phyloP scores from a whole-genome alignment of 306 rosid genomes.

The Malus sylvestris region DNA sequence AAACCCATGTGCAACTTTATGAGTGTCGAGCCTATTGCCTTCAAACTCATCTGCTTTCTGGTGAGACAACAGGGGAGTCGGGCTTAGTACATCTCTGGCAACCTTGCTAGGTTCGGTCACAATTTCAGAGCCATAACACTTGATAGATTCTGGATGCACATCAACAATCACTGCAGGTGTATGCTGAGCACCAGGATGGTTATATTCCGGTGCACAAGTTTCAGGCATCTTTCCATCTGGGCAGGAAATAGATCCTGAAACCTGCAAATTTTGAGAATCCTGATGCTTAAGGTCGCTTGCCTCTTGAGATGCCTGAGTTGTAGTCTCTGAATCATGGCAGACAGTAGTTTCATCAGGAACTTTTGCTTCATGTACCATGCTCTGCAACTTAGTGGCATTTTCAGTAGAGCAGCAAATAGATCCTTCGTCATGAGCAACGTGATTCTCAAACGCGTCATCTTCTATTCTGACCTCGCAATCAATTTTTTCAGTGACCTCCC shows the following conservation, averaged over 20 bases:
- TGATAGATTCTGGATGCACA: slow-evolving; percentile 6
- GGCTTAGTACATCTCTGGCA: slow-evolving; percentile 16
- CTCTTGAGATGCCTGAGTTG: slow-evolving; percentile 5
- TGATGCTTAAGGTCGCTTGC: neutral
- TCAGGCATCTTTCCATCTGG: slow-evolving; percentile 8
- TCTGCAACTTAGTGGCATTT: slow-evolving; percentile 13
- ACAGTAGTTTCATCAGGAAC: slow-evolving; percentile 14
- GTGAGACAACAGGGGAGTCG: slow-evolving; percentile 7
- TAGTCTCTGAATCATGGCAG: slow-evolving; percentile 17
- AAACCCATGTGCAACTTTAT: slow-evolving; percentile 2
- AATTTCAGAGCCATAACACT: neutral
- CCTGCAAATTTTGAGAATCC: slow-evolving; percentile 9
- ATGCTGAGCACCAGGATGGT: slow-evolving; percentile 16
- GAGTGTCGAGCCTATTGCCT: neutral
- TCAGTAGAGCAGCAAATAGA: slow-evolving; percentile 16
- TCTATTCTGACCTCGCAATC: slow-evolving; percentile 19
- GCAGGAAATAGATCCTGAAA: neutral
- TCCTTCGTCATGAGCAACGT: slow-evolving; percentile 18
- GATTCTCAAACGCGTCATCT: slow-evolving; percentile 1
- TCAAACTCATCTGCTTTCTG: slow-evolving; percentile 12
- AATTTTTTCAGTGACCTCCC: slow-evolving; percentile 19
- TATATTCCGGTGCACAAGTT: slow-evolving; percentile 14
- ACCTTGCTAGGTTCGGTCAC: slow-evolving; percentile 13
- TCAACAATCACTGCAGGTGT: slow-evolving; percentile 7
- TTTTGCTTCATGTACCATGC: slow-evolving; percentile 10